Conservation (phyloP, 2,329 filamentous ascomycete genomes). For the Claviceps sp. region DNA sequence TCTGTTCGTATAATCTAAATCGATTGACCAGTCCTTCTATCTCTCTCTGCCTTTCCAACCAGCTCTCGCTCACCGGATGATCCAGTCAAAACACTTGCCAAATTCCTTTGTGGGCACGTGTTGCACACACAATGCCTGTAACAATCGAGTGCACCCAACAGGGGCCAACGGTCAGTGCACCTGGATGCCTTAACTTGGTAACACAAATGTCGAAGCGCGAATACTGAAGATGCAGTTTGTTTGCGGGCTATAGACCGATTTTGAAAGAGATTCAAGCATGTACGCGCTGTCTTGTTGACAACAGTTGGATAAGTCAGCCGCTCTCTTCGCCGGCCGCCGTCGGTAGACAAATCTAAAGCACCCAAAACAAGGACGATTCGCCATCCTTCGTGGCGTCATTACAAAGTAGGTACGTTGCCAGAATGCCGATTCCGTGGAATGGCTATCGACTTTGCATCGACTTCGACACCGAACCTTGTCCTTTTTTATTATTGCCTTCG, state of each 20-base stretch:
- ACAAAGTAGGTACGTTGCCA: background rate
- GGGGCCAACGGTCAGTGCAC: slow-evolving; percentile 1
- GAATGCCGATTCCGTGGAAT: background rate
- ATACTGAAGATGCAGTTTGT: background rate
- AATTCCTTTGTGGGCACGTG: background rate
- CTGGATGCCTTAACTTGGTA: slow-evolving; percentile 2
- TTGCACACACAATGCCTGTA: slow-evolving; percentile 2
- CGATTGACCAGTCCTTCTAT: background rate
- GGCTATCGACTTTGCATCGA: background rate
- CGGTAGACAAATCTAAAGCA: background rate
- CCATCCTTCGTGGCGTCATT: background rate
- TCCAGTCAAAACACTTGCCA: background rate
- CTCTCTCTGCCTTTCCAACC: background rate
- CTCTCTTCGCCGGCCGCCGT: background rate
- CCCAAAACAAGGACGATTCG: background rate
- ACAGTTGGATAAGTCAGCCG: background rate
- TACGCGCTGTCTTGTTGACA: background rate
- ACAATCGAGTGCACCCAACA: slow-evolving; percentile 1
- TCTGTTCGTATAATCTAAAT: background rate
- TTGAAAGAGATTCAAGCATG: background rate
- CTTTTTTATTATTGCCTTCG: no score
- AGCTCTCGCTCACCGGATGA: background rate
- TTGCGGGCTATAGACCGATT: background rate
- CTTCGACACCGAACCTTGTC: background rate
- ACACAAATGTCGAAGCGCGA: slow-evolving; percentile 1